Evolutionary conservation across 2,329 filamentous ascomycete genomes (phyloP), one percentile per base, ranked within the genome.

Genomic region (Alternaria infectoria): DNA sequence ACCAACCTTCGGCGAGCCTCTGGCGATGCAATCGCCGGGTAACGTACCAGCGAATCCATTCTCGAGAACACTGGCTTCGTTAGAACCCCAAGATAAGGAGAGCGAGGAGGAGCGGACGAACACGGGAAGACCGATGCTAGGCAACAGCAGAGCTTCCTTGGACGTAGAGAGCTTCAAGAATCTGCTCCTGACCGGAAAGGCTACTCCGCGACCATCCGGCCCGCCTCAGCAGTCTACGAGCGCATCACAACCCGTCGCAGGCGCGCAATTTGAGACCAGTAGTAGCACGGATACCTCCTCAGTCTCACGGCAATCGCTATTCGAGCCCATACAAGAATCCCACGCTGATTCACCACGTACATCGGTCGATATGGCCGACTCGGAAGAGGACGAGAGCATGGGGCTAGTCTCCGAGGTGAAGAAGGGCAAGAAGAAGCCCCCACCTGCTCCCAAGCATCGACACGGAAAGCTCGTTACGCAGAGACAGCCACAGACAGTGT

Each of bases 81-180:
- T 80, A 28, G 79, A 80, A 63, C 68, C 71, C 50, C 70, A 71
- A 50, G 63, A 73, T 55, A 70, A 65, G 54, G 67, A 62, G 59
- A 65, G 67, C 64, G 68, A 57, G 50, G 71, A 73, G 40, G 74
- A 76, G 62, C 76, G 73, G 73, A 66, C 69, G 23, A 36, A 64
- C 51, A 47, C 74, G 69, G 71, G 75, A 64, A 72, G 71, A 59
- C 52, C 63, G 56, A 49, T 65, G n/a, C 45, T 59, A 64, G 66
- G 70, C 68, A 71, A 67, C 60, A 66, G 70, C 51, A 81, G 76
- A 74, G 77, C 76, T 40, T 85, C 88, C 0, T 80, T 95, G 66
- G 91, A 96, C 74, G 92, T 95, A 1, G 89, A 93, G 74, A 89
- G 91, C 8, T 96, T 96, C 81, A 90, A 89, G 74, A 86, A 90